These are phyloP conservation scores for Neurospora sp. DNA, from an alignment of 495 filamentous ascomycete genomes.

Conservation along the genomic window DNA sequence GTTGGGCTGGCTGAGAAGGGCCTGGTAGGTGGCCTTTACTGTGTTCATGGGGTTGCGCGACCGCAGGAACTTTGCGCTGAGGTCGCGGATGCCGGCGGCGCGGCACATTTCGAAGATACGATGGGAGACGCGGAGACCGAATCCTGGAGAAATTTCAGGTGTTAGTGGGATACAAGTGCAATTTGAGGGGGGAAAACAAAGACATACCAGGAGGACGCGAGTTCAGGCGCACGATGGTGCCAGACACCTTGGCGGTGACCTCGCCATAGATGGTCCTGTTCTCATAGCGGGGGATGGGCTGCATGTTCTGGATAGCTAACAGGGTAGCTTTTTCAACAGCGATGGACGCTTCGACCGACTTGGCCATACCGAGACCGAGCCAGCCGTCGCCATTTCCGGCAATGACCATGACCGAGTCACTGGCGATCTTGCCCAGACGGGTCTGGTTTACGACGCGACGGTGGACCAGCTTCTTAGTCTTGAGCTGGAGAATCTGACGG, in stretches of 20 bases:
- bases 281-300: constrained; percentile 82
- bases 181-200: background rate
- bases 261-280: constrained; percentile 82
- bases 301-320: constrained; percentile 75
- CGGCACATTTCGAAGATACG: constrained; percentile 89
- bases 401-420: constrained; percentile 58
- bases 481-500: constrained; percentile 43
- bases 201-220: constrained; percentile 76
- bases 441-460: constrained; percentile 86
- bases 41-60: constrained; percentile 93
- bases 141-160: constrained; percentile 28
- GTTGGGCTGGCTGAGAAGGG: constrained; percentile 68
- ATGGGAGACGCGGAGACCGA: constrained; percentile 81
- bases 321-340: constrained; percentile 58
- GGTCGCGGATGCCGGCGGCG: constrained; percentile 71
- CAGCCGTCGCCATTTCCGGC: constrained; percentile 80
- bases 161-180: background rate
- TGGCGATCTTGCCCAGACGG: constrained; percentile 81
- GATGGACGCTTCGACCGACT: constrained; percentile 60
- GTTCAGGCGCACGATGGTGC: constrained; percentile 67
- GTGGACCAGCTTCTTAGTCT: constrained; percentile 54
- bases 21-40: constrained; percentile 79
- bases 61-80: constrained; percentile 67
- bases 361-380: constrained; percentile 82
- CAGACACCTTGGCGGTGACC: constrained; percentile 75